Evolutionary conservation across 306 rosid species (phyloP), one percentile per base, ranked within the genome.

Genomic region (Cucumis melo): DNA sequence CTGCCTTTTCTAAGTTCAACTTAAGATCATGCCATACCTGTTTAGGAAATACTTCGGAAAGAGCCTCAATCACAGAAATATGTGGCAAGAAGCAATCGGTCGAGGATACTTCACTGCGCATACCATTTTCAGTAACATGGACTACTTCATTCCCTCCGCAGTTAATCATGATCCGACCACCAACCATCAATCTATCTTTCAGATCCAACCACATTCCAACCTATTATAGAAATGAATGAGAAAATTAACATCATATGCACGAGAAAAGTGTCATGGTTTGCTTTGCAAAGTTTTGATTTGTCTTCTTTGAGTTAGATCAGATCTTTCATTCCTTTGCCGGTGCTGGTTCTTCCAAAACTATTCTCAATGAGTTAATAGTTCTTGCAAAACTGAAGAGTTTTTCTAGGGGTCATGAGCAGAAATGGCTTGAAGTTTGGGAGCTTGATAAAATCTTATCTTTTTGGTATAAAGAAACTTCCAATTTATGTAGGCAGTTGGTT

Each of bases 91-190:
- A 82, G 39, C 60, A 78, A 42, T 91, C 86, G 20, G 76, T 80
- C 78, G 88, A 82, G 73, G 76, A 80, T 66, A 12, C 76, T 71
- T 58, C 74, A 20, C 82, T 77, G 78, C 65, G 57, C 72, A 51
- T 62, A 57, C 62, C 74, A 74, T 64, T 86, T 73, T 77, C 82
- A 27, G 32, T 64, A 20, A 29, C 82, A 58, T 81, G 34, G 74
- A 93, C 51, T 75, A 75, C 93, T 79, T 77, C 85, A 73, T 81
- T 82, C 74, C 97, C 97, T 54, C 99, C 95, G 9, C 98, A 90
- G 68, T 94, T 94, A 80, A 92, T 92, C 97, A 94, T 94, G 56
- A 94, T 80, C 57, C 98, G 95, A 55, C 97, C 96, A 73, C 81
- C 60, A 3, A 88, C 86, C 90, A 92, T 89, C 87, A 94, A 79